Evolutionary conservation across 106 monocot species (phyloP), one percentile per base, ranked within the genome.

Genomic region (Alisma plantagoaquatica): DNA sequence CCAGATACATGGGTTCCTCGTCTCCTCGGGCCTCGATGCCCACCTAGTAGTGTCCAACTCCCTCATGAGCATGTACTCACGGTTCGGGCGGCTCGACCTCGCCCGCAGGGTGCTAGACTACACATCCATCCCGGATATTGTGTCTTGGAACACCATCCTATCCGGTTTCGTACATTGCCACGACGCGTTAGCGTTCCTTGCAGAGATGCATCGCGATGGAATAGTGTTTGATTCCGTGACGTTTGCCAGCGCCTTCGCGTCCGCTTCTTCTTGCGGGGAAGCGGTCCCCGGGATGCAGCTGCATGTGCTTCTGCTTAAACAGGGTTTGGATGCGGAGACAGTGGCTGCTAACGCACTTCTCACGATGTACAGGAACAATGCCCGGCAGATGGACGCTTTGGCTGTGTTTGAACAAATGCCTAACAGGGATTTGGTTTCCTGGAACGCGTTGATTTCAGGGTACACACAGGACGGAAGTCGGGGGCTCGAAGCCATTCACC

Each of bases 131-230:
- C 66, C 49, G 0, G 75, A 96, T 42, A 57, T 69, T 14, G 74
- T 81, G 33, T 96, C 96, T 0, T 96, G 84, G 84, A 96, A 96
- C 56, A 84, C 96, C 43, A 53, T 85, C 25, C 78, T 96, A 33
- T 78, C 75, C 29, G 59, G 61, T 12, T 76, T 76, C 35, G 14
- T 43, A 10, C 43, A 42, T 20, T 44, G 51, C 10, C 14, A 28
- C 3, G 56, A 57, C 1, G 88, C 78, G 10, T 47, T 89, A 57
- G 31, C 31, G 6, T 89, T 96, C 47, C 63, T 35, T 0, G 19
- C 27, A 22, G 15, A 25, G 41, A 89, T 96, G 76, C 69, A 57
- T 3, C 68, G 41, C 0, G 19, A 51, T 1, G 84, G 81, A 4
- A 75, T 89, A 47, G 43, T 25, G n/a, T 55, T 71, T 10, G 89